phyloP scores from a whole-genome alignment of 768 basidiomycete genomes.

The Multifurca ochricompacta region DNA sequence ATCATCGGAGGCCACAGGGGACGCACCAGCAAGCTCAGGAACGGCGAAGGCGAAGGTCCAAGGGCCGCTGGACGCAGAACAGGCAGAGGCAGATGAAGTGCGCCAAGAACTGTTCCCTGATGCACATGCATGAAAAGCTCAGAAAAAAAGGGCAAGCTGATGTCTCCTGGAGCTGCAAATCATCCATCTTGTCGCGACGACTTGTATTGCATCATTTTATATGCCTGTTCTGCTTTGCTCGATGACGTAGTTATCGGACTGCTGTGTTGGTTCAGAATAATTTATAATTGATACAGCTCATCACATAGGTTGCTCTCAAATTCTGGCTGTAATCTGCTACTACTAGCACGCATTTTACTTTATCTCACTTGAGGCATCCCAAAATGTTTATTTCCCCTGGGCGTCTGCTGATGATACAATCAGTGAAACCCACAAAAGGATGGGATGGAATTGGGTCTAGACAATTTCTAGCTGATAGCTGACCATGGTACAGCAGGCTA shows the following conservation, averaged over 20 bases:
- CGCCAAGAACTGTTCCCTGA: conserved; percentile 33
- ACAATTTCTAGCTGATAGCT: no score
- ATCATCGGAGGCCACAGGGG: neutral
- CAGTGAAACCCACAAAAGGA: no score
- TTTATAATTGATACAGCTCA: no score
- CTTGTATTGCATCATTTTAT: neutral
- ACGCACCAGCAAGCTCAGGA: neutral
- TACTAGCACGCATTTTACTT: no score
- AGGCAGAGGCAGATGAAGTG: conserved; percentile 31
- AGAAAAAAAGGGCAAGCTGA: neutral
- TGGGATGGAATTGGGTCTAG: no score
- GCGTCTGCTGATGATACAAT: neutral
- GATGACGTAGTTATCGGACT: conserved; percentile 4
- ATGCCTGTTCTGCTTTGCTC: conserved; percentile 5
- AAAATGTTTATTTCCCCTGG: no score
- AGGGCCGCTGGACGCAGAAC: conserved; percentile 28
- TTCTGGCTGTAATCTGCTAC: neutral
- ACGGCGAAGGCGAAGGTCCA: conserved; percentile 14
- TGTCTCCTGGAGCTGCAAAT: neutral
- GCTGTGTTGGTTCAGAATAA: conserved; percentile 3
- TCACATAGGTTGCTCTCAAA: neutral
- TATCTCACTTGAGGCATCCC: no score
- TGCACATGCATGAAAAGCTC: conserved; percentile 1
- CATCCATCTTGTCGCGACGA: neutral
- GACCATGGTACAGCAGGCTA: neutral